Evolutionary conservation across 2,329 filamentous ascomycete species (phyloP).

Genomic region (Beauveria rudraprayagi): DNA sequence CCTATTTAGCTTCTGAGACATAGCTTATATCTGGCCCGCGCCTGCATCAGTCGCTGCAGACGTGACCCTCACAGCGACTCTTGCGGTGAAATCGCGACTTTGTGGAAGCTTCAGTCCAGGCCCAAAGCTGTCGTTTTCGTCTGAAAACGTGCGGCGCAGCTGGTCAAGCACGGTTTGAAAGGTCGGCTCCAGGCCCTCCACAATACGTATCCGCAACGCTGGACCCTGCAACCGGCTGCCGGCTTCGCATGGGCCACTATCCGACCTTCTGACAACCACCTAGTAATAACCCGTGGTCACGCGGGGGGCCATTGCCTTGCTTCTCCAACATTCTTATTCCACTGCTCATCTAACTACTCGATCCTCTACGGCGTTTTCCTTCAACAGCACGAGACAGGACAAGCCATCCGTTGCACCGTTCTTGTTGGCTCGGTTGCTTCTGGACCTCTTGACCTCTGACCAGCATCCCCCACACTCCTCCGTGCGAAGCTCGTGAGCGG

Average conservation of each 20-base stretch:
- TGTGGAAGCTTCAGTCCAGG: neutral
- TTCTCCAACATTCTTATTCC: neutral
- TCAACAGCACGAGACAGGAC: neutral
- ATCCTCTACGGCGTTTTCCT: neutral
- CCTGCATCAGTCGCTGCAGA: constrained; percentile 5
- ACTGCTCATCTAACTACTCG: neutral
- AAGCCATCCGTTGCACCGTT: neutral
- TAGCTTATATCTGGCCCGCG: neutral
- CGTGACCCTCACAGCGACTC: neutral
- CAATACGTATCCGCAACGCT: neutral
- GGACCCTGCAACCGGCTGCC: neutral
- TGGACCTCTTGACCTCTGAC: neutral
- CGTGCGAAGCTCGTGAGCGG: neutral
- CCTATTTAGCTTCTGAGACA: constrained; percentile 5
- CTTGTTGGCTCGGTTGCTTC: neutral
- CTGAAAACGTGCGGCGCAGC: neutral
- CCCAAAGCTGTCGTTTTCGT: neutral
- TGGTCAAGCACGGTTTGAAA: neutral
- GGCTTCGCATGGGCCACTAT: neutral
- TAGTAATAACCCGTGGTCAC: neutral
- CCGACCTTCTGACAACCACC: neutral
- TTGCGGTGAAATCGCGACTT: neutral
- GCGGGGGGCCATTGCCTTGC: neutral
- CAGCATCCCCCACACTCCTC: neutral
- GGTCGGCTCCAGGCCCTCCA: neutral